Percentiles rank a stretch among this genome's conserved stretches.
phyloP scores from a whole-genome alignment of 2,329 filamentous ascomycete genomes.

The Pseudogymnoascus destructans region DNA sequence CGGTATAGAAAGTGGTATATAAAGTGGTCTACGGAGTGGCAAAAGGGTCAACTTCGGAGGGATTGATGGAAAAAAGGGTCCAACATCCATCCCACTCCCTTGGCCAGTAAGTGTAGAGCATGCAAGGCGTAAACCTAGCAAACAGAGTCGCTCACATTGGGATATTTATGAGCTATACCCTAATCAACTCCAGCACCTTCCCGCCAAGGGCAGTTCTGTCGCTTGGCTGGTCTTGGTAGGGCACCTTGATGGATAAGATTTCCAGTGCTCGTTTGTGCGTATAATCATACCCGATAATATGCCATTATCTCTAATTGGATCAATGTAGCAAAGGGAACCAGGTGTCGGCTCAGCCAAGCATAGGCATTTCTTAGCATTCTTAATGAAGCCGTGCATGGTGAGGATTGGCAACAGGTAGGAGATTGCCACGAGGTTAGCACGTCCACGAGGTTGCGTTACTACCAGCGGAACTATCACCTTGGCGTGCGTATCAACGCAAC shows the following conservation, averaged over 20 bases:
- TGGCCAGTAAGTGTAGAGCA: not conserved
- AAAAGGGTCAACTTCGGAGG: not conserved
- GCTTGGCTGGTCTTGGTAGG: not conserved
- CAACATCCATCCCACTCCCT: not conserved
- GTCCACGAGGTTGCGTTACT: not conserved
- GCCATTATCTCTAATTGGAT: not conserved
- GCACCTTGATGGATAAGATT: not conserved
- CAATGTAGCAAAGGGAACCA: not conserved
- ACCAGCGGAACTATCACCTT: not conserved
- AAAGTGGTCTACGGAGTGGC: not conserved
- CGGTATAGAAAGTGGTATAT: not conserved
- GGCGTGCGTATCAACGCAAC: not conserved
- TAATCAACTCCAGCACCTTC: not conserved
- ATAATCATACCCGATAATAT: not conserved
- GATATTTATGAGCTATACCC: not conserved
- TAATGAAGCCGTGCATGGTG: not conserved
- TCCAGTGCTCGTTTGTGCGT: not conserved
- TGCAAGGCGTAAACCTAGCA: not conserved
- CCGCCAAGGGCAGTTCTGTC: not conserved
- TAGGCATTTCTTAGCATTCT: not conserved
- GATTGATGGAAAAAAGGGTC: not conserved
- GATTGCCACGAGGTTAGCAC: not conserved
- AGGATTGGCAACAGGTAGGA: not conserved
- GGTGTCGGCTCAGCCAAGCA: not conserved
- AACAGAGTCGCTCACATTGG: not conserved